A percentile compares a stretch with the other conserved stretches of the same genome.
phyloP scores from a whole-genome alignment of 2,329 filamentous ascomycete species.

The Alternaria postmessia region DNA sequence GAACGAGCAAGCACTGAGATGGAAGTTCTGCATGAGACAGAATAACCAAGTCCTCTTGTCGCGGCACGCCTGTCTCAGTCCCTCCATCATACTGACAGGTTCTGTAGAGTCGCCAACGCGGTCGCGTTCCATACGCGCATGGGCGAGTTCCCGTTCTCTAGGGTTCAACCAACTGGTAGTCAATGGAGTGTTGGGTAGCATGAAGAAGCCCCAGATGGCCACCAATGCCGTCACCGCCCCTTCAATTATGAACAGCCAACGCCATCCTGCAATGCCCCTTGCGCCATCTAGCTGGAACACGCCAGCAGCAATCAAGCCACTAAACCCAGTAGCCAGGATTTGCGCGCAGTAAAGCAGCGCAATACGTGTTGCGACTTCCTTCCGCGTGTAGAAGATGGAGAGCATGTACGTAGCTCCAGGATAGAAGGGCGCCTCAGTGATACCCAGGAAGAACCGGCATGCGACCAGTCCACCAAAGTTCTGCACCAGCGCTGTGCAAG shows the following conservation, averaged over 20 bases:
- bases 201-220: constrained; percentile 40
- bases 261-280: constrained; percentile 48
- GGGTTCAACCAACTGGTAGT: constrained; percentile 57
- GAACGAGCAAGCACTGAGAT: constrained; percentile 40
- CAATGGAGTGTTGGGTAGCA: constrained; percentile 42
- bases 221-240: constrained; percentile 36
- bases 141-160: constrained; percentile 54
- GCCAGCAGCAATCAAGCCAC: constrained; percentile 55
- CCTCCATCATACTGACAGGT: constrained; percentile 36
- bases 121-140: constrained; percentile 54
- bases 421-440: constrained; percentile 57
- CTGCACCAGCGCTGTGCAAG: constrained; percentile 43
- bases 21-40: constrained; percentile 44
- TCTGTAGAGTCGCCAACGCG: constrained; percentile 56
- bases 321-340: constrained; percentile 53
- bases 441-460: constrained; percentile 42
- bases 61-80: constrained; percentile 38
- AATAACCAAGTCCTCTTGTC: constrained; percentile 44
- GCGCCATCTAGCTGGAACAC: constrained; percentile 45
- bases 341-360: constrained; percentile 52
- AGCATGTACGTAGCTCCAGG: constrained; percentile 70
- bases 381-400: constrained; percentile 71
- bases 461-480: constrained; percentile 45
- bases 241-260: constrained; percentile 51
- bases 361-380: constrained; percentile 51